phyloP scores from a whole-genome alignment of 352 stramenopile genomes.

The Phytopythium mirpurense region DNA sequence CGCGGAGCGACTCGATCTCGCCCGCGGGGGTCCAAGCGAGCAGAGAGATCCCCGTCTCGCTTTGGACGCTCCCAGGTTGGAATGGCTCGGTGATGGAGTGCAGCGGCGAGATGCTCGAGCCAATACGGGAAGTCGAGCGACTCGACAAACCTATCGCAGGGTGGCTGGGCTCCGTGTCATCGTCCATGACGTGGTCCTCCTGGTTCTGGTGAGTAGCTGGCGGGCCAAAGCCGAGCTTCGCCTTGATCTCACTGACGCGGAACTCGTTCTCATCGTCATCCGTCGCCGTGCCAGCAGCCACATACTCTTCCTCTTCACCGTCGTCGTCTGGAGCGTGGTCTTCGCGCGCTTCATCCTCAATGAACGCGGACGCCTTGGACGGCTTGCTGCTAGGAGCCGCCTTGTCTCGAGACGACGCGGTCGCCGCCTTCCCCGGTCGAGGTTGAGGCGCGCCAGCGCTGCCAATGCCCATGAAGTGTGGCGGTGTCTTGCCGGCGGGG shows the following conservation, averaged over 20 bases:
- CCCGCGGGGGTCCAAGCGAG: conserved; percentile 69
- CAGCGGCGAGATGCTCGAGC: conserved; percentile 12
- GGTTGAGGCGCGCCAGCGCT: neutral
- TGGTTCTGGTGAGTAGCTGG: conserved; percentile 17
- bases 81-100: conserved; percentile 57
- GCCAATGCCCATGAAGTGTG: conserved; percentile 29
- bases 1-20: conserved; percentile 76
- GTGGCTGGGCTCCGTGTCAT: conserved; percentile 17
- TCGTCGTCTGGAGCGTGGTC: conserved; percentile 21
- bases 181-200: conserved; percentile 13
- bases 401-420: neutral
- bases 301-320: conserved; percentile 29
- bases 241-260: conserved; percentile 77
- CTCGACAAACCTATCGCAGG: neutral
- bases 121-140: neutral
- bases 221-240: conserved; percentile 70
- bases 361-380: conserved; percentile 28
- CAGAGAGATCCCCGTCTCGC: conserved; percentile 36
- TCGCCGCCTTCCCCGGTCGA: neutral
- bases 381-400: conserved; percentile 7
- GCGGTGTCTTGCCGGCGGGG: conserved; percentile 43
- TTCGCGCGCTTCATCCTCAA: conserved; percentile 46
- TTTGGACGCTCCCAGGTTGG: conserved; percentile 47
- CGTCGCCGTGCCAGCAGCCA: neutral
- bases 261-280: conserved; percentile 63